Base-by-base conservation (phyloP, 106 monocot species). In the Posidonia australis region DNA sequence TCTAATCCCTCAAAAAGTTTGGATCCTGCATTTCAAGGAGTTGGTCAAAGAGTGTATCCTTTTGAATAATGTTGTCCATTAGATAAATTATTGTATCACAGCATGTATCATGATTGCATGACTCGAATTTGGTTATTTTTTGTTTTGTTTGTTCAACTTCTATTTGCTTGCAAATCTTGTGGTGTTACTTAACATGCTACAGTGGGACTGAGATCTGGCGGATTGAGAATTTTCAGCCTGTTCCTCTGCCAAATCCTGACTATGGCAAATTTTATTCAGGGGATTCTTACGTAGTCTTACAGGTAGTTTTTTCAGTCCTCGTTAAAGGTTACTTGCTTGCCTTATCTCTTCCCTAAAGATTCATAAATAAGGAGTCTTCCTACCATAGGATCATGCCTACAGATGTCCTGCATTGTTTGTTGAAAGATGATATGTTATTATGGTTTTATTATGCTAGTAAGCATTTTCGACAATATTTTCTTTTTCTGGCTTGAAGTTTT, bases 181-280 rank as follows among this genome's bases (percentile, higher is more conserved):
- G 10, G 22, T 62, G 46, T 64, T 66, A 54, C 60, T 78, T 75
- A 71, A 74, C 71, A 36, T 67, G 5, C 26, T 57, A 19, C 36
- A 84, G 84, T 59, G 82, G 82, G 24, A 76, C 54, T 13, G 82
- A 83, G 48, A 83, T 83, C 25, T 83, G 82, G 82, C 52, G 82
- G 27, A 83, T 83, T 61, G 78, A 83, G 70, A 76, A 79, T 71
- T 83, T 83, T 64, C 71, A 79, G 72, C 82, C 82, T n/a, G 75
- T 76, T 64, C 75, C 75, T 58, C 67, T 83, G 58, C 79, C 65
- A 54, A 83, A 83, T 54, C 66, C 75, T 30, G 75, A 78, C 63
- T 70, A 79, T 30, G 82, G 82, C 9, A 83, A 83, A 72, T 83
- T 83, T 62, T 83, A 79, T 41, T 65, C 64, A 9, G 82, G 79